Evolutionary conservation across 768 basidiomycete species (phyloP), one percentile per base, ranked within the genome.

Genomic region (Mycena latifolia): DNA sequence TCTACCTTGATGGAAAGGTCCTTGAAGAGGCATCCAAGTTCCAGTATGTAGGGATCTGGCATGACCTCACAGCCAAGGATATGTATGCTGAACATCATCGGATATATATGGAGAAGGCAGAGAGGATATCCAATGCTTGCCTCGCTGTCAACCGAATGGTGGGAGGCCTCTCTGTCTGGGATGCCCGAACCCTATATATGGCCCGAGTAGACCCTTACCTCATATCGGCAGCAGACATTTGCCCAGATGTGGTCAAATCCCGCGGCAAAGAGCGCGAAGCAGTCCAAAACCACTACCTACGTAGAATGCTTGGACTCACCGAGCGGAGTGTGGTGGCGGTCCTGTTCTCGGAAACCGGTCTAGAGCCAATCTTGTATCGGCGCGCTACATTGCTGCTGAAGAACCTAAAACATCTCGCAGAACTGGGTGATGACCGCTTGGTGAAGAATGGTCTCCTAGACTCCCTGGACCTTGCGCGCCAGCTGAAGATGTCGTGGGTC

Each of bases 11-110:
- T 27, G 57, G 51, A 1, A 31, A 47, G 17, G 14, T 27, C 6
- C 29, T 60, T 5, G 10, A 52, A 63, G 67, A 73, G 7, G 66
- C 55, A 11, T 69, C 71, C 43, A 65, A 66, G 72, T 72, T 56
- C 17, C 25, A 31, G 14, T 53, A 58, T 52, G 24, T 35, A 8
- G 69, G 55, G 18, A 39, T 58, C n/a, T 65, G 48, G 63, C 56
- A 39, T 33, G 39, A 53, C n/a, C 57, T 55, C 25, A n/a, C 14
- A 1, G 24, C 54, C 1, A 47, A 48, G 15, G 54, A 37, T 17
- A 55, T 43, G 41, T 43, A 43, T 11, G n/a, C n/a, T 3, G 41
- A 43, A 11, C 47, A 52, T 31, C 45, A 57, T 31, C 55, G 35
- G 1, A 35, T 50, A 27, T 27, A 51, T 10, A 10, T 50, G n/a